phyloP scores from a whole-genome alignment of 2,329 filamentous ascomycete species.

The Paecilomyces variotii region DNA sequence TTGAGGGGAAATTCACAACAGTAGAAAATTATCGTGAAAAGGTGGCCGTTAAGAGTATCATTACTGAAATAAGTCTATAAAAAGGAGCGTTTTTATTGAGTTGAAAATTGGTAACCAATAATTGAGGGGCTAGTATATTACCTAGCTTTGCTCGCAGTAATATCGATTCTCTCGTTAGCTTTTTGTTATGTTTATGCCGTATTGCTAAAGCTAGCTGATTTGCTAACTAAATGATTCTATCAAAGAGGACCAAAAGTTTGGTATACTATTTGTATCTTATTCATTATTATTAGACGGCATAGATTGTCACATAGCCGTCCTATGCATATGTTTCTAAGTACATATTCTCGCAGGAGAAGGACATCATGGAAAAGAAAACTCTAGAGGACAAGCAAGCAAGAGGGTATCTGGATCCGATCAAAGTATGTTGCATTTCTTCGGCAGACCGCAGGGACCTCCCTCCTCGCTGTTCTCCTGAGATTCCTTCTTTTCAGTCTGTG shows the following conservation, averaged over 20 bases:
- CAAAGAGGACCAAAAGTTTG: neutral
- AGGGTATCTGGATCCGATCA: slow-evolving; percentile 29
- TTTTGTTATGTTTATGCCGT: no score
- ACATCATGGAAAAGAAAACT: slow-evolving; percentile 3
- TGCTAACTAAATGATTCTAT: neutral
- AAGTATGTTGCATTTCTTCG: slow-evolving; percentile 63
- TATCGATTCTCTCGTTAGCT: no score
- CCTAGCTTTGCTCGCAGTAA: no score
- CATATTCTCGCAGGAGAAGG: slow-evolving; percentile 4
- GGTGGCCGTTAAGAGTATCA: neutral
- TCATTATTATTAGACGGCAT: neutral
- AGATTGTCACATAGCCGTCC: neutral
- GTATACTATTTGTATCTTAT: neutral
- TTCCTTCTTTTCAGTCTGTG: slow-evolving; percentile 27
- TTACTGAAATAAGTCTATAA: no score
- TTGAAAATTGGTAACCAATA: no score
- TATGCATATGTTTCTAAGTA: neutral
- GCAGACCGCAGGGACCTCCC: slow-evolving; percentile 66
- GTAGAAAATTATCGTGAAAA: neutral
- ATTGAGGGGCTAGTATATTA: no score
- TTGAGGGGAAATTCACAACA: neutral
- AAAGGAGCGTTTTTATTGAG: no score
- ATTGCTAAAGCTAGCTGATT: no score
- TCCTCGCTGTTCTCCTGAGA: slow-evolving; percentile 45
- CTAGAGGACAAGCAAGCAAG: slow-evolving; percentile 3